Base-by-base conservation (phyloP, 495 filamentous ascomycete genomes). In the Penicillium roqueforti region DNA sequence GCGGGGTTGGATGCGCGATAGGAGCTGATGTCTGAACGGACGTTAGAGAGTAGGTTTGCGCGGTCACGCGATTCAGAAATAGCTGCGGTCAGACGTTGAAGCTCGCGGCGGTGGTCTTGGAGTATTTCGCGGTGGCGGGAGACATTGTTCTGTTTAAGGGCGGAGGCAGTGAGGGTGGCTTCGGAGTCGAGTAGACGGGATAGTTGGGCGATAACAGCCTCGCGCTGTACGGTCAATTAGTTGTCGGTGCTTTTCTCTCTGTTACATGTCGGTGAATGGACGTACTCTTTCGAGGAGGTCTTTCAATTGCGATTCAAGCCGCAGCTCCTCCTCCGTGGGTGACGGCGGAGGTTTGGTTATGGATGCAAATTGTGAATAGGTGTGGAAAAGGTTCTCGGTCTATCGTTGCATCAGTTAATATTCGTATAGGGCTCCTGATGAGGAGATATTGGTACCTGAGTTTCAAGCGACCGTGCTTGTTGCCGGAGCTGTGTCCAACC, bases 401-500 rank as follows among this genome's bases (percentile, higher is more conserved):
- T 98, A 59, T 51, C 10, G 10, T 11, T 40, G 25, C 9, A 36
- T 54, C 41, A 42, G 42, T 62, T 43, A 53, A 53, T 47, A 40
- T 41, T 46, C n/a, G 37, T 7, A 34, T 25, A 36, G 14, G 11
- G 19, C 5, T 16, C n/a, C 23, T 50, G 23, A 9, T 50, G 40
- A 42, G 42, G 37, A 28, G 11, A 38, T 50, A 29, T 20, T 29
- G 54, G 53, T 80, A 96, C 93, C 79, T 98, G 95, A 54, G 88
- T 89, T 70, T 98, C 95, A 55, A 97, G 77, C 19, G 86, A 82
- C 59, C 95, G 80, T 47, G 91, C 89, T 71, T 97, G 93, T 71
- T 96, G 91, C 59, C 93, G 87, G 50, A 98, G 83, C 75, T 97
- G 93, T 57, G 91, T 86, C 93, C 93, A 98, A 67, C 90, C 91